Conservation (phyloP, 2,329 filamentous ascomycete species). For the Claviceps paspali region DNA sequence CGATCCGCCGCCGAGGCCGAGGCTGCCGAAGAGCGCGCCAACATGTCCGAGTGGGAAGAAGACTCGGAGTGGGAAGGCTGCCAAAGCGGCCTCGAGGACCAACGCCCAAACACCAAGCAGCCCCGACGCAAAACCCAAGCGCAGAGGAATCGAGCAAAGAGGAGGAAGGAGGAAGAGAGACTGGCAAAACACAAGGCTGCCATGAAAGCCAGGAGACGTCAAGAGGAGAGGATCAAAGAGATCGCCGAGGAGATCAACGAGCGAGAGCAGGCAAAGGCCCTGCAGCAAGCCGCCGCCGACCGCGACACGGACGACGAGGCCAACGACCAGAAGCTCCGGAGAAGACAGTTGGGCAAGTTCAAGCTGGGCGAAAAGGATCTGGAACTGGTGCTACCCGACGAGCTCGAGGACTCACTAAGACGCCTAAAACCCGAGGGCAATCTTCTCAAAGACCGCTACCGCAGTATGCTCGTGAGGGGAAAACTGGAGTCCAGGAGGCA, state of each 20-base stretch:
- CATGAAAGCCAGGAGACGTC: constrained; percentile 56
- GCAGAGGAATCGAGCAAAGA: constrained; percentile 76
- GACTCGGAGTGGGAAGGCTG: constrained; percentile 86
- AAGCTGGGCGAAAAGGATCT: constrained; percentile 65
- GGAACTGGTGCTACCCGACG: constrained; percentile 66
- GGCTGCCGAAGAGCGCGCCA: constrained; percentile 51
- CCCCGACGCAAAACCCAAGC: constrained; percentile 72
- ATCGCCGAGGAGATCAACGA: constrained; percentile 48
- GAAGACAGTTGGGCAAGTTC: constrained; percentile 58
- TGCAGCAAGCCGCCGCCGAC: constrained; percentile 24
- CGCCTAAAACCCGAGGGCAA: constrained; percentile 92
- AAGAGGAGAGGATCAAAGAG: constrained; percentile 56
- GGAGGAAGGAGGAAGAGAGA: constrained; percentile 76
- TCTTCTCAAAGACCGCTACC: constrained; percentile 77
- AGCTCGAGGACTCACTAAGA: constrained; percentile 68
- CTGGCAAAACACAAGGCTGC: constrained; percentile 59
- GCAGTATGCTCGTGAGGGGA: constrained; percentile 74
- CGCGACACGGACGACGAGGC: constrained; percentile 38
- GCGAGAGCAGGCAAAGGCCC: constrained; percentile 34
- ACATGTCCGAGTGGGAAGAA: constrained; percentile 61
- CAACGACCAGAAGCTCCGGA: constrained; percentile 49
- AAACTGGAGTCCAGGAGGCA: constrained; percentile 74
- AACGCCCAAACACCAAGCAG: constrained; percentile 46
- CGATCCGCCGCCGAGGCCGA: constrained; percentile 60
- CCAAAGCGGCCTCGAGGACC: constrained; percentile 64